Conservation (phyloP, 2,329 filamentous ascomycete genomes). For the Stromatinia cepivora region DNA sequence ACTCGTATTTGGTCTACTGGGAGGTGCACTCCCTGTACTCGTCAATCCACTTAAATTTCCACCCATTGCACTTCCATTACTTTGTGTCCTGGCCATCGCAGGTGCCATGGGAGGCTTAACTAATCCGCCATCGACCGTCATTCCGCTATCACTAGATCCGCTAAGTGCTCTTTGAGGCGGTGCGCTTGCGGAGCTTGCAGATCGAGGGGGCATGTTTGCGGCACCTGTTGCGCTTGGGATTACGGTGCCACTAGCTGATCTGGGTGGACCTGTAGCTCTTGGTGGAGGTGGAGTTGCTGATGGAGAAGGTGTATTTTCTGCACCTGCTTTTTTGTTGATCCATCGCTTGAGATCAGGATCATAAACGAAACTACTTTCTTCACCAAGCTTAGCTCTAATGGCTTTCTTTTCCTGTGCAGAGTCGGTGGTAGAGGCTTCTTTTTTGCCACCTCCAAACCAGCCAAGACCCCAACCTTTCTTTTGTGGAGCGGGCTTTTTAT, state of each 20-base stretch:
- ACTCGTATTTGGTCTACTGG: constrained; percentile 71
- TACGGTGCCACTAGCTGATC: constrained; percentile 36
- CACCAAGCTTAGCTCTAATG: constrained; percentile 91
- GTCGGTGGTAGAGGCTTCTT: constrained; percentile 49
- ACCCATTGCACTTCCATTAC: constrained; percentile 6
- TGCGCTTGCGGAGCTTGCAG: constrained; percentile 15
- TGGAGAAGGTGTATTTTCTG: constrained; percentile 59
- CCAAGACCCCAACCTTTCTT: constrained; percentile 77
- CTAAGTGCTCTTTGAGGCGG: constrained; percentile 22
- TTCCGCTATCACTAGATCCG: background rate
- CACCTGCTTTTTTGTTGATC: constrained; percentile 88
- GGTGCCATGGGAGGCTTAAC: constrained; percentile 8
- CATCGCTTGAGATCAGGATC: constrained; percentile 96
- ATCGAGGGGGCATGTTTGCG: constrained; percentile 15
- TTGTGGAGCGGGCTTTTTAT: constrained; percentile 49
- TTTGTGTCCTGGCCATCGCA: constrained; percentile 8
- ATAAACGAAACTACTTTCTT: constrained; percentile 89
- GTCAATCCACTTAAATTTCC: constrained; percentile 3
- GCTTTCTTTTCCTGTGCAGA: constrained; percentile 57
- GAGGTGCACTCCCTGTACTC: constrained; percentile 19
- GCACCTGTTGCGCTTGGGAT: constrained; percentile 3
- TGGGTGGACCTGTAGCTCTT: constrained; percentile 49
- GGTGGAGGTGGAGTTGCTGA: constrained; percentile 79
- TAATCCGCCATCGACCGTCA: background rate
- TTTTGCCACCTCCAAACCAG: constrained; percentile 75